Conservation (phyloP, 257 asterid genomes). For the Petunia secreta region DNA sequence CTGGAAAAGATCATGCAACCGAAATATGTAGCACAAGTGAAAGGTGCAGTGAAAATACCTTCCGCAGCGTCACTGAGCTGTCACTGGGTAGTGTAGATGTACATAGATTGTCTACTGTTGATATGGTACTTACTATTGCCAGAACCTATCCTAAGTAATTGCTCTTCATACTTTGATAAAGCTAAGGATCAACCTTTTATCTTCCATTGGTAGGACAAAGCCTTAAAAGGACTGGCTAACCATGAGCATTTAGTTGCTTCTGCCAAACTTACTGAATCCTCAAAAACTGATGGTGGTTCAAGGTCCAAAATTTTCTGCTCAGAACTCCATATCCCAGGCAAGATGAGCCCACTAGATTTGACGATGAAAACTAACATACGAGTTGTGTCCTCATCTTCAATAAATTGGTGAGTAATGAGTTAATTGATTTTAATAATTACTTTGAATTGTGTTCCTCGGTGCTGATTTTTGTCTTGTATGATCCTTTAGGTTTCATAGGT, state of each 20-base stretch:
- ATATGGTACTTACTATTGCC: slow-evolving; percentile 61
- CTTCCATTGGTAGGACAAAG: slow-evolving; percentile 62
- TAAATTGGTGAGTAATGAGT: slow-evolving; percentile 67
- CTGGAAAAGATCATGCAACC: slow-evolving; percentile 37
- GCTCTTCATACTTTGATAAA: slow-evolving; percentile 33
- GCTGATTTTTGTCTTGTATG: slow-evolving; percentile 30
- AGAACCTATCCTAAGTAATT: slow-evolving; percentile 20
- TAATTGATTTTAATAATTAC: background rate
- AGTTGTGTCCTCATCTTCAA: slow-evolving; percentile 66
- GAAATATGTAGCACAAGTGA: slow-evolving; percentile 42
- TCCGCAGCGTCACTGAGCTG: slow-evolving; percentile 67
- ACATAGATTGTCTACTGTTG: slow-evolving; percentile 53
- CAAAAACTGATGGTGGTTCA: slow-evolving; percentile 39
- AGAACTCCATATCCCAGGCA: slow-evolving; percentile 61
- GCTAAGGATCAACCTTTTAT: background rate
- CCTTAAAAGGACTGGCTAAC: slow-evolving; percentile 75
- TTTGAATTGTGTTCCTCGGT: slow-evolving; percentile 22
- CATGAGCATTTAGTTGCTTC: slow-evolving; percentile 54
- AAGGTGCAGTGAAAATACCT: slow-evolving; percentile 47
- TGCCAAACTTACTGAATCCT: slow-evolving; percentile 43
- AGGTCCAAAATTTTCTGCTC: slow-evolving; percentile 44
- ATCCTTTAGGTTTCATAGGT: slow-evolving; percentile 79
- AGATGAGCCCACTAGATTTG: slow-evolving; percentile 77
- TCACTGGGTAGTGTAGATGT: slow-evolving; percentile 58
- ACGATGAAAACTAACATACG: slow-evolving; percentile 81